Evolutionary conservation across 805 yeast genomes (phyloP).

Genomic region (Candida maltosa): DNA sequence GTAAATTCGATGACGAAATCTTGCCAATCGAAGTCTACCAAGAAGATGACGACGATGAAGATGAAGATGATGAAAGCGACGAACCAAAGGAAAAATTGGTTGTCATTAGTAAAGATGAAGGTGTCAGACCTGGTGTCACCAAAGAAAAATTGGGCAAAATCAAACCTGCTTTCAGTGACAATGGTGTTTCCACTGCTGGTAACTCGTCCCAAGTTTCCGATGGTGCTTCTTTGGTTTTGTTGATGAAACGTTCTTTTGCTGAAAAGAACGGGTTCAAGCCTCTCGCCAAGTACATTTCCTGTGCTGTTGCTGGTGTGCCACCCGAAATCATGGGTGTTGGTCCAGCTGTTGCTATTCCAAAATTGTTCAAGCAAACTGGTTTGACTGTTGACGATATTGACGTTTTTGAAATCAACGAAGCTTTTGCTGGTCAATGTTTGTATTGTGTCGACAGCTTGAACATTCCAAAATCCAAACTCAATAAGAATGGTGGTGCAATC

Average conservation of each 20-base stretch:
- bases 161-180: conserved; percentile 81
- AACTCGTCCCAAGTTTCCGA: conserved; percentile 94
- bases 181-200: conserved; percentile 92
- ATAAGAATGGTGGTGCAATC: conserved; percentile 95
- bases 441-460: conserved; percentile 65
- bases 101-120: conserved; percentile 84
- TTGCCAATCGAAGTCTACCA: conserved; percentile 78
- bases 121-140: conserved; percentile 85
- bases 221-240: conserved; percentile 88
- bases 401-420: conserved; percentile 89
- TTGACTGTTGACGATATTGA: conserved; percentile 63
- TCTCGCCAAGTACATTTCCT: conserved; percentile 74
- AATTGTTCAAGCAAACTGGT: conserved; percentile 60
- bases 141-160: conserved; percentile 70
- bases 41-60: conserved; percentile 68
- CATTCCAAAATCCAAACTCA: conserved; percentile 59
- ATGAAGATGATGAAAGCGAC: conserved; percentile 50
- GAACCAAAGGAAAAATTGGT: conserved; percentile 66
- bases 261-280: conserved; percentile 67
- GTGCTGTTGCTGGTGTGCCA: conserved; percentile 86
- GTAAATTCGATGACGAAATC: conserved; percentile 82
- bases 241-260: conserved; percentile 84
- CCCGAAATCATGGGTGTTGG: conserved; percentile 98
- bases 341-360: conserved; percentile 94
- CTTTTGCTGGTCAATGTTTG: conserved; percentile 92